Conservation (phyloP, 345 rosid species). For the Excoecaria agallocha region DNA sequence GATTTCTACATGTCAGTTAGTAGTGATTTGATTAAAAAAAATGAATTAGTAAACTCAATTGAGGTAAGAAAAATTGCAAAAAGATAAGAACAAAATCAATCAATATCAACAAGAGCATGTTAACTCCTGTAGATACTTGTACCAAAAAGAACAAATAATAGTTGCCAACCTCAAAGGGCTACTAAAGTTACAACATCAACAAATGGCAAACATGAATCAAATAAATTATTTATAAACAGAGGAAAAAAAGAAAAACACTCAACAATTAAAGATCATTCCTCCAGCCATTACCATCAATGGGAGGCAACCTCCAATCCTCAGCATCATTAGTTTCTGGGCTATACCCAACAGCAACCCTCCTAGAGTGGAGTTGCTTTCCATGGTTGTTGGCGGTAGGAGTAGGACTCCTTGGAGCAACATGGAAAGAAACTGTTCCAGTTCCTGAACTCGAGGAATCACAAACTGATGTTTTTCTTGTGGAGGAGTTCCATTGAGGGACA, state of each 20-base stretch:
- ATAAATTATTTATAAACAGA: not conserved
- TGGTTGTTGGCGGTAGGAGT: conserved; percentile 50
- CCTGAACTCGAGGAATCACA: conserved; percentile 79
- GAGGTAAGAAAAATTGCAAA: too few relatives aligned
- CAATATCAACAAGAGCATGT: too few relatives aligned
- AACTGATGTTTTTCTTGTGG: conserved; percentile 47
- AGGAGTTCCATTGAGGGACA: conserved; percentile 71
- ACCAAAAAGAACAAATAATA: not conserved
- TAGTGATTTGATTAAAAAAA: too few relatives aligned
- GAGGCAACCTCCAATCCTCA: conserved; percentile 48
- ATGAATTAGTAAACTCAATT: too few relatives aligned
- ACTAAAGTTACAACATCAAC: not conserved
- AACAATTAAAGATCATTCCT: conserved; percentile 44
- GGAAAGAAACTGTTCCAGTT: conserved; percentile 41
- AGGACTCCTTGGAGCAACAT: conserved; percentile 55
- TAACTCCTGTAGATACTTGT: too few relatives aligned
- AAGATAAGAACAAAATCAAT: too few relatives aligned
- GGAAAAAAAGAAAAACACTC: not conserved
- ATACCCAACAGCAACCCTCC: conserved; percentile 29
- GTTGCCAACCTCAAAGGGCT: not conserved
- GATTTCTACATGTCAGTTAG: too few relatives aligned
- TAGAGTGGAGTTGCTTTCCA: conserved; percentile 26
- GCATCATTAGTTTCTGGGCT: conserved; percentile 42
- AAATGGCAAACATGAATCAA: conserved; percentile 1
- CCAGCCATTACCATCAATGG: conserved; percentile 43